A percentile compares a stretch with the other conserved stretches of the same genome.
phyloP scores from a whole-genome alignment of 495 filamentous ascomycete genomes.

The Aspergillus sclerotioniger region DNA sequence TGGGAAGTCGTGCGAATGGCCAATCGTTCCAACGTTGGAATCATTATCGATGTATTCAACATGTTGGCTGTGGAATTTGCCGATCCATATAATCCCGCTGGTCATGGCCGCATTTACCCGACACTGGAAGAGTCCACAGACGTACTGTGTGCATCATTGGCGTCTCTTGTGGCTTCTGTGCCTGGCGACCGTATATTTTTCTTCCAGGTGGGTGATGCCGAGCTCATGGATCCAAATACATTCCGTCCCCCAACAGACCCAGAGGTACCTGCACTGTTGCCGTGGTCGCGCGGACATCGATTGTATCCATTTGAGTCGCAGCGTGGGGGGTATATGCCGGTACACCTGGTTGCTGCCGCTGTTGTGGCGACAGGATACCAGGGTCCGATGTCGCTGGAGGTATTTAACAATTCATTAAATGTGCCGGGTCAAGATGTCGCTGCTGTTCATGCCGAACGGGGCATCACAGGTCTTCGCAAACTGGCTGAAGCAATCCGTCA shows the following conservation, averaged over 20 bases:
- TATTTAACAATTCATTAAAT: constrained; percentile 47
- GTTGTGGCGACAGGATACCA: constrained; percentile 61
- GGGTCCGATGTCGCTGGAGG: constrained; percentile 64
- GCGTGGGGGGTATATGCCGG: constrained; percentile 59
- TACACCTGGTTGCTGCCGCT: constrained; percentile 57
- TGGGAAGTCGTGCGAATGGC: constrained; percentile 59
- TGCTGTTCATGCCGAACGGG: constrained; percentile 24
- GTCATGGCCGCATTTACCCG: constrained; percentile 27
- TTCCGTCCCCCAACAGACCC: constrained; percentile 23
- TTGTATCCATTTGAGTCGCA: constrained; percentile 53
- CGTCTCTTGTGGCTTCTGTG: constrained; percentile 49
- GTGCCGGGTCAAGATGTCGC: constrained; percentile 18
- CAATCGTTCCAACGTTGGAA: constrained; percentile 57
- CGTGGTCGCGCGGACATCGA: constrained; percentile 40
- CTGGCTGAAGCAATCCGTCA: constrained; percentile 14
- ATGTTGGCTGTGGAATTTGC: constrained; percentile 65
- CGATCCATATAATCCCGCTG: constrained; percentile 49
- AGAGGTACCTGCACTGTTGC: constrained; percentile 23
- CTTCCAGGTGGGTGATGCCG: constrained; percentile 69
- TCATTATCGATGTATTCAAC: constrained; percentile 71
- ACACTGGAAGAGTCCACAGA: constrained; percentile 25
- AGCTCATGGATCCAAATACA: constrained; percentile 47
- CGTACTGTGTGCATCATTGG: constrained; percentile 31
- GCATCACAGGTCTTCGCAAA: constrained; percentile 19
- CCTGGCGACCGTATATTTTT: constrained; percentile 65